Conservation (phyloP, 2,329 filamentous ascomycete species). For the Neofusicoccum cordaticola region DNA sequence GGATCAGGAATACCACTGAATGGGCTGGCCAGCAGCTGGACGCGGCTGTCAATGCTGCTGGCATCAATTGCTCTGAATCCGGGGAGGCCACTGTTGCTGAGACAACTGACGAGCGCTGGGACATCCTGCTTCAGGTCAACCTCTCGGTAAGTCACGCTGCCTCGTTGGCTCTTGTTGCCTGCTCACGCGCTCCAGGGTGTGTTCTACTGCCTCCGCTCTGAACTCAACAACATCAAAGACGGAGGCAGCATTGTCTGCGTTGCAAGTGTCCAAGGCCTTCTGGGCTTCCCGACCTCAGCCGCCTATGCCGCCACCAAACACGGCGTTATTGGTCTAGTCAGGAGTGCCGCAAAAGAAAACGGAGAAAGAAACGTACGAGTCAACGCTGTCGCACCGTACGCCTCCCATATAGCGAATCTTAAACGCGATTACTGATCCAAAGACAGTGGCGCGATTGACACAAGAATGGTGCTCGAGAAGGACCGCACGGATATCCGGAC, state of each 20-base stretch:
- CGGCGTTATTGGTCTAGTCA: slow-evolving; percentile 29
- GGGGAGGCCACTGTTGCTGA: slow-evolving; percentile 40
- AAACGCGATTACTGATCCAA: neutral
- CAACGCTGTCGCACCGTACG: slow-evolving; percentile 43
- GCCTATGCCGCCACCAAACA: slow-evolving; percentile 20
- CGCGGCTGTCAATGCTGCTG: slow-evolving; percentile 42
- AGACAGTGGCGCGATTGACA: slow-evolving; percentile 23
- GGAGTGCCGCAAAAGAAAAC: slow-evolving; percentile 37
- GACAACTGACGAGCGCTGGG: slow-evolving; percentile 33
- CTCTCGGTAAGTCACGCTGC: slow-evolving; percentile 22
- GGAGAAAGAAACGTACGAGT: slow-evolving; percentile 33
- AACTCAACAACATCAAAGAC: slow-evolving; percentile 35
- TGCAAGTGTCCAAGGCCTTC: slow-evolving; percentile 49
- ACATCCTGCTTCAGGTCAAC: slow-evolving; percentile 34
- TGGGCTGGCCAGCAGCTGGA: slow-evolving; percentile 34
- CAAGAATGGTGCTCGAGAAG: slow-evolving; percentile 23
- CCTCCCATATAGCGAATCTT: slow-evolving; percentile 3
- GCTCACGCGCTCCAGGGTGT: neutral
- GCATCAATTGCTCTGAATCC: slow-evolving; percentile 29
- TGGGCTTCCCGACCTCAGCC: slow-evolving; percentile 33
- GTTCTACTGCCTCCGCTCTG: slow-evolving; percentile 24
- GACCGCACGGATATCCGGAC: neutral
- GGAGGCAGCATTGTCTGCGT: slow-evolving; percentile 36
- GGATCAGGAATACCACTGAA: slow-evolving; percentile 33
- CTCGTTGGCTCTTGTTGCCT: neutral